Percentiles rank a stretch among this genome's conserved stretches.
phyloP scores from a whole-genome alignment of 73 alveolate genomes.

The Paramecium bursaria region DNA sequence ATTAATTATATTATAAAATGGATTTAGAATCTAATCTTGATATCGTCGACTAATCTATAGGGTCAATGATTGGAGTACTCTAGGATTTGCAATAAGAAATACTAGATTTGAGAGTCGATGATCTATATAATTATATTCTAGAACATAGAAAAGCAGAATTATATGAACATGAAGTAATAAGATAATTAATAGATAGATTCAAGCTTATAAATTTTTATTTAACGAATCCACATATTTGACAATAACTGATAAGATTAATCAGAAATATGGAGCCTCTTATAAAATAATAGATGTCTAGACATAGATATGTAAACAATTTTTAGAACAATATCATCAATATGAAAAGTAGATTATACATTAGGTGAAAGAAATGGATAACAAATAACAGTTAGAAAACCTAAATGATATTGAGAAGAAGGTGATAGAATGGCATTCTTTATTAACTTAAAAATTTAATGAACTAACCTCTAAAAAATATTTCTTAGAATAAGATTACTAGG shows the following conservation, averaged over 20 bases:
- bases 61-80: constrained; percentile 50
- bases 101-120: constrained; percentile 3
- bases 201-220: constrained; percentile 18
- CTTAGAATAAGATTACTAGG: neutral
- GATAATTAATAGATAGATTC: neutral
- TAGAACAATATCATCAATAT: constrained; percentile 47
- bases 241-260: neutral
- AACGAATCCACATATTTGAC: constrained; percentile 4
- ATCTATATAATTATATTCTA: neutral
- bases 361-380: neutral
- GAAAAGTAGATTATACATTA: constrained; percentile 41
- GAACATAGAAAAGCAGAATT: constrained; percentile 10
- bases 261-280: constrained; percentile 4
- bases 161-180: constrained; percentile 14
- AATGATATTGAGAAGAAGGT: constrained; percentile 28
- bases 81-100: constrained; percentile 6
- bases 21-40: too few species aligned
- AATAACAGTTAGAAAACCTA: neutral
- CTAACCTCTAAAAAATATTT: constrained; percentile 9
- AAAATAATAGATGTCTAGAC: constrained; percentile 12
- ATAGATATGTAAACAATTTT: constrained; percentile 21
- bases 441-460: constrained; percentile 27
- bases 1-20: neutral
- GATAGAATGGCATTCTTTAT: constrained; percentile 33
- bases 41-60: too few species aligned